Percentiles rank a stretch among this genome's conserved stretches.
Evolutionary conservation across 2,329 filamentous ascomycete genomes (phyloP).

Genomic region (Calonectria honghensis): DNA sequence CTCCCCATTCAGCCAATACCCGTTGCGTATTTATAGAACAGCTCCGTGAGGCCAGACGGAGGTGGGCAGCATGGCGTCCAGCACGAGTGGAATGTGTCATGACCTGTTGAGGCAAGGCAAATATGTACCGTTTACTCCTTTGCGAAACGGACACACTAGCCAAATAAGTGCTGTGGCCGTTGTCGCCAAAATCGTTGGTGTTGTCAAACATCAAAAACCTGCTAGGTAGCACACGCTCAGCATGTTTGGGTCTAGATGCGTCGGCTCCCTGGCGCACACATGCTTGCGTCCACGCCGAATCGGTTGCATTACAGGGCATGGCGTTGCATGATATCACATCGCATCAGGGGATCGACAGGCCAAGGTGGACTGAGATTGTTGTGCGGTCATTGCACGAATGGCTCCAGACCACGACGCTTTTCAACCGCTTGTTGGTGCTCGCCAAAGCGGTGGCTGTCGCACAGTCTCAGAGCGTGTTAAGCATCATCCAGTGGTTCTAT

Average conservation of each 20-base stretch:
- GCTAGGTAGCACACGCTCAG: constrained; percentile 13
- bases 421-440: neutral
- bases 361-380: constrained; percentile 12
- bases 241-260: constrained; percentile 16
- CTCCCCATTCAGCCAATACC: constrained; percentile 7
- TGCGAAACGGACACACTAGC: constrained; percentile 4
- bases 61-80: constrained; percentile 7
- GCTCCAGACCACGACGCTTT: constrained; percentile 12
- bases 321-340: constrained; percentile 49
- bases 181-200: neutral
- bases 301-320: constrained; percentile 26
- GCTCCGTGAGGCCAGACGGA: constrained; percentile 17
- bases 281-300: constrained; percentile 32
- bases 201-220: constrained; percentile 34
- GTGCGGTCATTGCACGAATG: constrained; percentile 20
- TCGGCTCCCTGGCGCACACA: constrained; percentile 32
- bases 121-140: neutral
- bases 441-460: neutral
- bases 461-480: neutral
- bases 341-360: constrained; percentile 41
- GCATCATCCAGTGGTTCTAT: neutral
- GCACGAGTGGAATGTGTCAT: neutral
- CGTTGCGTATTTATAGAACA: constrained; percentile 18
- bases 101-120: neutral
- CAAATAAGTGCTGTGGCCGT: neutral